Conservation (phyloP, 352 stramenopile genomes). For the Globisporangium alternatum region DNA sequence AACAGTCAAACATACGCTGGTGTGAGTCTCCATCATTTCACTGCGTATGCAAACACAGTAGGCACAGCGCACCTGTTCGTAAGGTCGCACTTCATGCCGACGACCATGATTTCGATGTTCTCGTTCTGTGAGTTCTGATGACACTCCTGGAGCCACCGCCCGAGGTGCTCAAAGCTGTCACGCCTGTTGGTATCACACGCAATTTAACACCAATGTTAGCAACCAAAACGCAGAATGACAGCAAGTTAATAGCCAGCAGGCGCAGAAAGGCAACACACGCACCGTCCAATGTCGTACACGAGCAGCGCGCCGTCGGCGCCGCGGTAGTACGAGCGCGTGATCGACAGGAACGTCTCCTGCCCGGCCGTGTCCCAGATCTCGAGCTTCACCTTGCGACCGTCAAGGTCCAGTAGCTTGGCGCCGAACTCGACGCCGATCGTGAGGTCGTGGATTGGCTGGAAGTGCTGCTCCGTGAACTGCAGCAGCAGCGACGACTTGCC, state of each 20-base stretch:
- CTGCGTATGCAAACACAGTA: neutral
- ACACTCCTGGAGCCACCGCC: conserved; percentile 78
- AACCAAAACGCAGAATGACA: neutral
- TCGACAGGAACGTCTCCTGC: conserved; percentile 88
- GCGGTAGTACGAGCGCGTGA: conserved; percentile 89
- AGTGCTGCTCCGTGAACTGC: conserved; percentile 91
- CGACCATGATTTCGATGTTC: conserved; percentile 81
- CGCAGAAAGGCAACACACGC: conserved; percentile 2
- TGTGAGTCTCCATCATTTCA: neutral
- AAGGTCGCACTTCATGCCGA: conserved; percentile 85
- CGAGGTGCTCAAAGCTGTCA: conserved; percentile 78
- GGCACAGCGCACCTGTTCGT: conserved; percentile 21
- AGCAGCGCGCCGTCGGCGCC: conserved; percentile 84
- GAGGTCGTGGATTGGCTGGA: conserved; percentile 87
- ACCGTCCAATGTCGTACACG: conserved; percentile 83
- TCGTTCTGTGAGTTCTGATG: conserved; percentile 86
- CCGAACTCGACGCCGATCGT: conserved; percentile 92
- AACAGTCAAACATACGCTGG: neutral
- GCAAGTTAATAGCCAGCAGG: neutral
- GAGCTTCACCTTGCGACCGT: conserved; percentile 85
- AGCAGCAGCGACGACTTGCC: conserved; percentile 89
- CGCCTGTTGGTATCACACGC: conserved; percentile 22
- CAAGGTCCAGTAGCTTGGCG: conserved; percentile 81
- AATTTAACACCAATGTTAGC: neutral
- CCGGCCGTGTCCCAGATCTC: conserved; percentile 92